Conservation (phyloP, 2,329 filamentous ascomycete genomes). For the Ilyonectria destructans region DNA sequence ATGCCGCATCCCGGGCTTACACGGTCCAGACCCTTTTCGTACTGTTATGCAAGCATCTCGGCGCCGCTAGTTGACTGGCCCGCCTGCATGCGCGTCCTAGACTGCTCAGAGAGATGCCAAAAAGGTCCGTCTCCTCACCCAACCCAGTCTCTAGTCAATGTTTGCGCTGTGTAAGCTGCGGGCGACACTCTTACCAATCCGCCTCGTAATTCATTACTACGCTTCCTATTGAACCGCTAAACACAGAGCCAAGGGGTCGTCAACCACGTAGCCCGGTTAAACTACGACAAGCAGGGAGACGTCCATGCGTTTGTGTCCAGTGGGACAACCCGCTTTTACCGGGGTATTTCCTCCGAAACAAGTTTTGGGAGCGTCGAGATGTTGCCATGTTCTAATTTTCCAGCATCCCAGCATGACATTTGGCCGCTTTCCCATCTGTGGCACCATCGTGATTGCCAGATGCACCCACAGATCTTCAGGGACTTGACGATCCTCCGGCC, state of each 20-base stretch:
- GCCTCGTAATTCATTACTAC: neutral
- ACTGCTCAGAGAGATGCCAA: neutral
- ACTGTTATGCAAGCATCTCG: neutral
- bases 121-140: neutral
- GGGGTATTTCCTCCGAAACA: conserved; percentile 40
- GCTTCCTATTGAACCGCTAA: neutral
- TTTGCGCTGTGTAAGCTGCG: conserved; percentile 2
- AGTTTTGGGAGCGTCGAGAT: conserved; percentile 8
- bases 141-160: neutral
- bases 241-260: neutral
- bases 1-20: neutral
- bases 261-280: neutral
- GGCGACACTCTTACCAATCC: conserved; percentile 9
- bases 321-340: conserved; percentile 42
- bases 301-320: conserved; percentile 19
- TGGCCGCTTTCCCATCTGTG: conserved; percentile 21
- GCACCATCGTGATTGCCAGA: conserved; percentile 17
- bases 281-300: neutral
- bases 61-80: conserved; percentile 10
- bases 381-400: neutral
- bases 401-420: conserved; percentile 10
- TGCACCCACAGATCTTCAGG: conserved; percentile 2
- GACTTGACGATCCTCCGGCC: neutral
- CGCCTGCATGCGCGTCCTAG: neutral
- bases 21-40: neutral